phyloP scores from a whole-genome alignment of 2,329 filamentous ascomycete species.

The Botryotinia narcissicola region DNA sequence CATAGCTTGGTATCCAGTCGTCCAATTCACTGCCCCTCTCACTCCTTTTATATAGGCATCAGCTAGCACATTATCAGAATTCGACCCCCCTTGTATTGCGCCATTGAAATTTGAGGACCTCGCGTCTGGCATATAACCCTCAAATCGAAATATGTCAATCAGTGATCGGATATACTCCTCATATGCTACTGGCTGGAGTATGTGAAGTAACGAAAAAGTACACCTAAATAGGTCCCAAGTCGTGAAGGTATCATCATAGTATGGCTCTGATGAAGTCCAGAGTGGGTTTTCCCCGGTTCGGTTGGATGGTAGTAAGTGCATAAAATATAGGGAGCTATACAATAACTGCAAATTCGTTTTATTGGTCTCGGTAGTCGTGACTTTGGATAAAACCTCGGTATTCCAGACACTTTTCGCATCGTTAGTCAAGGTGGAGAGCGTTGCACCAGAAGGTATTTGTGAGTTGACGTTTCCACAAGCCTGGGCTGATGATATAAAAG shows the following conservation, averaged over 20 bases:
- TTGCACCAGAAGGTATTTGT: slow-evolving; percentile 46
- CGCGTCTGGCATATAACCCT: slow-evolving; percentile 63
- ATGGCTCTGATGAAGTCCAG: slow-evolving; percentile 62
- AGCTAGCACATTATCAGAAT: slow-evolving; percentile 68
- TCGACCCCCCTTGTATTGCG: slow-evolving; percentile 65
- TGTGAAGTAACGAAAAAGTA: slow-evolving; percentile 61
- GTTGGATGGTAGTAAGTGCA: slow-evolving; percentile 50
- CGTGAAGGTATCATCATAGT: slow-evolving; percentile 70
- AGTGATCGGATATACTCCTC: slow-evolving; percentile 65
- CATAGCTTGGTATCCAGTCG: slow-evolving; percentile 60
- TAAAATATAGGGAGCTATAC: slow-evolving; percentile 64
- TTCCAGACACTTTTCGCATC: slow-evolving; percentile 59
- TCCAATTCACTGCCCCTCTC: slow-evolving; percentile 59
- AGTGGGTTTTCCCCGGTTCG: slow-evolving; percentile 67
- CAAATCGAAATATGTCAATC: slow-evolving; percentile 64
- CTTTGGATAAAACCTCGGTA: slow-evolving; percentile 58
- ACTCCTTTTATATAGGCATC: slow-evolving; percentile 71
- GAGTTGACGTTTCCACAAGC: slow-evolving; percentile 48
- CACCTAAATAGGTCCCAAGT: slow-evolving; percentile 64
- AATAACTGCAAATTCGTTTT: slow-evolving; percentile 56
- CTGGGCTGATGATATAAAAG: slow-evolving; percentile 48
- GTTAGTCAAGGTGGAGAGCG: slow-evolving; percentile 42
- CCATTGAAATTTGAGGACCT: slow-evolving; percentile 69
- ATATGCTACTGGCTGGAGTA: slow-evolving; percentile 60
- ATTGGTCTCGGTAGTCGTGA: slow-evolving; percentile 59